Base-by-base conservation (phyloP, 768 basidiomycete species). In the Rhodosporidiobolus sp. region DNA sequence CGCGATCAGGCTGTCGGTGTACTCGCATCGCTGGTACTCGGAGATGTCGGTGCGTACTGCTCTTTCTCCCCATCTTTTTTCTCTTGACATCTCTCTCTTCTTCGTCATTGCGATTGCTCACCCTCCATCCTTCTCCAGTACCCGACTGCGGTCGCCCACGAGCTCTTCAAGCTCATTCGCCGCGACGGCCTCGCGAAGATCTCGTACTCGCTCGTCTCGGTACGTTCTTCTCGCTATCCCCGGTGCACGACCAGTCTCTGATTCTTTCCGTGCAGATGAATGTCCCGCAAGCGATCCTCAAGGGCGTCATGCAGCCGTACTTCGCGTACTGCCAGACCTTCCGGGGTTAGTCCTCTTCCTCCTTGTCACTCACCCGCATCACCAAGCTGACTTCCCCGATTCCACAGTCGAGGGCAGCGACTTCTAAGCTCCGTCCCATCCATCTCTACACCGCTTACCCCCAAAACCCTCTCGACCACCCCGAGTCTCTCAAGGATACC, bases 151-250 rank as follows among this genome's bases (percentile, higher is more conserved):
- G 92, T 97, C 57, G 92, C 94, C 0, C 87, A 89, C 46, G 87
- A 89, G 70, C 88, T 98, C 77, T 97, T 91, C 87, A 95, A 94
- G 81, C 86, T 99, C 11, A 92, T 94, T 11, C 89, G 89, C 80
- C 87, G 90, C 50, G 93, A 98, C 75, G 96, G 96, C 0, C 90
- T 93, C 77, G 90, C 88, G 72, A 98, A 98, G 83, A 93, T 98
- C 72, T 87, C 89, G 63, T 96, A 92, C 80, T 94, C 94, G 12
- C 82, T 99, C 35, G 82, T 96, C 65, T 95, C 93, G 56, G 69
- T 75, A 34, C 45, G 69, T 46, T 35, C 57, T 0, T 20, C 49
- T 19, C 30, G 24, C 48, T 22, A 11, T 48, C 26, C 14, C 19
- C 20, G 20, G 26, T 38, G 11, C 17, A 20, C 20, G 32, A 50